Percentiles rank a stretch among this genome's conserved stretches.
Evolutionary conservation across 371 early-diverging fungal species (phyloP).

Genomic region (Synchytrium microbalum): DNA sequence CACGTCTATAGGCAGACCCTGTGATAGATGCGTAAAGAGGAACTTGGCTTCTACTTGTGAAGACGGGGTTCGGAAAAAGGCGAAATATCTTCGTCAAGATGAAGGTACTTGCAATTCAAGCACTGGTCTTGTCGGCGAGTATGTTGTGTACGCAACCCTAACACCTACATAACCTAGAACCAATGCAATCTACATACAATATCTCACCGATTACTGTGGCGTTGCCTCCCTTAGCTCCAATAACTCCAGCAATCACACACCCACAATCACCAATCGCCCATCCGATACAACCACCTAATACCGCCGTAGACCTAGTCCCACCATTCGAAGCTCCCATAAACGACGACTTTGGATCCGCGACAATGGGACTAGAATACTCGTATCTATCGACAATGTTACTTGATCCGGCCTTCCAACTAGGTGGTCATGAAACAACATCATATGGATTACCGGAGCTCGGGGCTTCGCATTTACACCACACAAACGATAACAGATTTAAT

Average conservation of each 20-base stretch:
- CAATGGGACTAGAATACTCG: slow-evolving; percentile 79
- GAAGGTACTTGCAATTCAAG: too few relatives aligned
- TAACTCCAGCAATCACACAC: neutral
- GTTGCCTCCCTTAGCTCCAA: neutral
- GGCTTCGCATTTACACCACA: too few relatives aligned
- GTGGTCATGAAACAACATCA: neutral
- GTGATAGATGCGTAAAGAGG: slow-evolving; percentile 73
- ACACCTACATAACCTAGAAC: neutral
- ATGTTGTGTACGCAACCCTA: neutral
- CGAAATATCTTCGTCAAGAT: slow-evolving; percentile 66
- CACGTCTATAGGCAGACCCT: slow-evolving; percentile 64
- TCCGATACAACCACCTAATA: neutral
- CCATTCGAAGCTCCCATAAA: too few relatives aligned
- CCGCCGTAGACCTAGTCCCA: neutral
- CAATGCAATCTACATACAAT: neutral
- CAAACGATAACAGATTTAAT: too few relatives aligned
- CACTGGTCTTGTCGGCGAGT: too few relatives aligned
- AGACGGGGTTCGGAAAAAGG: slow-evolving; percentile 70
- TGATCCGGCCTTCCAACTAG: slow-evolving; percentile 26
- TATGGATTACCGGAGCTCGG: neutral
- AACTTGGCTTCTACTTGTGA: slow-evolving; percentile 63
- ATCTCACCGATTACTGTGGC: neutral
- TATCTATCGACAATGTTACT: slow-evolving; percentile 76
- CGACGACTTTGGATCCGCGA: slow-evolving; percentile 79
- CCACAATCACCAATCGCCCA: slow-evolving; percentile 1